Conservation (phyloP, 176 grass and related monocot genomes). For the Rhynchospora pubera region DNA sequence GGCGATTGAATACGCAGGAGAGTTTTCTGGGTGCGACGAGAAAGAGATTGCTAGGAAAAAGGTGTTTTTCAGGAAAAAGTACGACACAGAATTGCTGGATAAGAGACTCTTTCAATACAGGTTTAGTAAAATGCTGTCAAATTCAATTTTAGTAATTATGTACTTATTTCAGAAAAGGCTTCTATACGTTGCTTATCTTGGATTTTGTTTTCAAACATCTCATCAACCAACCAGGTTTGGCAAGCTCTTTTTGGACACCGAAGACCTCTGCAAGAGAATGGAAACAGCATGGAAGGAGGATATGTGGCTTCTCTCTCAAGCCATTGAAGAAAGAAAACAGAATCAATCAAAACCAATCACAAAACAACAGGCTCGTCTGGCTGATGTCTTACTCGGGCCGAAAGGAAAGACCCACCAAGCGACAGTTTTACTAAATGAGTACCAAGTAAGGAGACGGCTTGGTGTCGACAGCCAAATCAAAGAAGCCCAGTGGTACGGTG, state of each 20-base stretch:
- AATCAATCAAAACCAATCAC: constrained; percentile 32
- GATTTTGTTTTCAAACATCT: background rate
- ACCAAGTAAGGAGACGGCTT: constrained; percentile 58
- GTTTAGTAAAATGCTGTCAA: background rate
- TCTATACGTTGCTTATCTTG: background rate
- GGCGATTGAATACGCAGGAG: constrained; percentile 52
- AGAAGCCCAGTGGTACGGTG: constrained; percentile 93
- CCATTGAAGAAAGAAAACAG: constrained; percentile 49
- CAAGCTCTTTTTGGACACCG: constrained; percentile 39
- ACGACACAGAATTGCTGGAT: constrained; percentile 59
- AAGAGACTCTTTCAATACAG: constrained; percentile 59
- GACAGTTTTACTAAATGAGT: constrained; percentile 51
- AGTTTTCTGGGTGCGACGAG: constrained; percentile 41
- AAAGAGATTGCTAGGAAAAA: constrained; percentile 39
- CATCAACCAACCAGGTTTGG: constrained; percentile 36
- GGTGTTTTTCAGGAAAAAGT: constrained; percentile 52
- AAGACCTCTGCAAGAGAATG: constrained; percentile 39
- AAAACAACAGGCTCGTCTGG: constrained; percentile 51
- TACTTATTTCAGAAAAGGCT: too few relatives aligned
- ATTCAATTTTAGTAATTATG: background rate
- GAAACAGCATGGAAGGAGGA: constrained; percentile 78
- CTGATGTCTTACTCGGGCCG: constrained; percentile 49
- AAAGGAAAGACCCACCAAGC: constrained; percentile 47
- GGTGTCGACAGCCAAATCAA: constrained; percentile 32
- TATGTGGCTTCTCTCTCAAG: constrained; percentile 57